Conservation (phyloP, 768 basidiomycete genomes). For the Leucosporidium creatinivorum region DNA sequence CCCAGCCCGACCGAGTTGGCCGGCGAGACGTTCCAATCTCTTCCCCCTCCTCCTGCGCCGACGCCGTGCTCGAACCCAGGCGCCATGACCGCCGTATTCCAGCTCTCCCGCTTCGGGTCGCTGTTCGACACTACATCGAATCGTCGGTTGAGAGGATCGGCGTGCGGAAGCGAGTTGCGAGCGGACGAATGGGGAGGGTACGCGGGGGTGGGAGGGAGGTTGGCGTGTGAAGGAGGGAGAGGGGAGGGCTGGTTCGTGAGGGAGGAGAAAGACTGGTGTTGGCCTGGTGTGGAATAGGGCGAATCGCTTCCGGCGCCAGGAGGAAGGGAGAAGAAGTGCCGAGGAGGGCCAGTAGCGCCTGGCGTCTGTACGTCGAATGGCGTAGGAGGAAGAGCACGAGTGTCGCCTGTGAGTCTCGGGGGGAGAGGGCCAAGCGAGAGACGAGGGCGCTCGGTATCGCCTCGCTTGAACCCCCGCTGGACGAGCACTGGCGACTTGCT, state of each 20-base stretch:
- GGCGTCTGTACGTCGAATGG: neutral
- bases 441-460: neutral
- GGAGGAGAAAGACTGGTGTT: neutral
- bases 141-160: too few relatives aligned
- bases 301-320: neutral
- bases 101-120: too few relatives aligned
- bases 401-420: neutral
- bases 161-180: neutral
- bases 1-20: too few relatives aligned
- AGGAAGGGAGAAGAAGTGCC: slow-evolving; percentile 27
- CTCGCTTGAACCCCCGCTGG: neutral
- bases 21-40: neutral
- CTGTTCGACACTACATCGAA: too few relatives aligned
- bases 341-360: slow-evolving; percentile 1
- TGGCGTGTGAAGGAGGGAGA: neutral
- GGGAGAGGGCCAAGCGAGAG: neutral
- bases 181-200: neutral
- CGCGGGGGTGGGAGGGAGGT: neutral
- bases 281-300: neutral
- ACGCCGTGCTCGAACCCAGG: neutral
- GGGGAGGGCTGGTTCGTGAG: neutral
- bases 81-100: too few relatives aligned
- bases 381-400: slow-evolving; percentile 1
- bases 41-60: neutral
- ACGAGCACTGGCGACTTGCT: slow-evolving; percentile 14